Conservation (phyloP, 2,329 filamentous ascomycete species). For the Emergomyces pasteurianus region DNA sequence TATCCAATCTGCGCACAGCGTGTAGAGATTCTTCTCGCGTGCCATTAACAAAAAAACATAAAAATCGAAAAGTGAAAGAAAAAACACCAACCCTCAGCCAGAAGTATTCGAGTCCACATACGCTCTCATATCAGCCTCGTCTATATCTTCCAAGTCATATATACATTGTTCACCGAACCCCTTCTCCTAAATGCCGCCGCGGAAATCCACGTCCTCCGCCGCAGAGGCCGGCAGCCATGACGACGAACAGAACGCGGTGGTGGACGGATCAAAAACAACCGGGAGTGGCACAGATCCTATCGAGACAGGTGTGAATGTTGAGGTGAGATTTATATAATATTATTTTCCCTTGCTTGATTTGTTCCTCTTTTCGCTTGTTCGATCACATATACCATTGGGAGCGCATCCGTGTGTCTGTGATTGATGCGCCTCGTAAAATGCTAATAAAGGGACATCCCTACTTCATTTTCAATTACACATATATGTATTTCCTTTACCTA, state of each 20-base stretch:
- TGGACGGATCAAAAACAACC: conserved; percentile 12
- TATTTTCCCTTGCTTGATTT: background rate
- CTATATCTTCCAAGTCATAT: background rate
- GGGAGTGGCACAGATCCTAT: conserved; percentile 5
- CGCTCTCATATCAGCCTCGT: background rate
- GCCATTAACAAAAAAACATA: background rate
- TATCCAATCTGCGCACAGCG: background rate
- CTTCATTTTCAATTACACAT: background rate
- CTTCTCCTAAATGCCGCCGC: conserved; percentile 18
- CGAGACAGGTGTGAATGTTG: conserved; percentile 30
- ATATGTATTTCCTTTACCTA: background rate
- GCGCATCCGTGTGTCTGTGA: background rate
- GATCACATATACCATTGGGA: background rate
- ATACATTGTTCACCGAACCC: background rate
- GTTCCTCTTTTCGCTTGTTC: background rate
- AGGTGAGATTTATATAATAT: conserved; percentile 18
- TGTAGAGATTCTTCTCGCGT: background rate
- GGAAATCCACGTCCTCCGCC: conserved; percentile 25
- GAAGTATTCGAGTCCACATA: background rate
- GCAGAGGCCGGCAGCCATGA: conserved; percentile 9
- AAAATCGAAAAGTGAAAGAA: background rate
- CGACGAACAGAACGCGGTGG: conserved; percentile 5
- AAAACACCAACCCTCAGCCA: background rate
- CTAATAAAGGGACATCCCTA: background rate
- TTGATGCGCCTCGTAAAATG: background rate